Conservation (phyloP, 225 moss, liverwort and hornwort species). For the Marchantia paleacea region DNA sequence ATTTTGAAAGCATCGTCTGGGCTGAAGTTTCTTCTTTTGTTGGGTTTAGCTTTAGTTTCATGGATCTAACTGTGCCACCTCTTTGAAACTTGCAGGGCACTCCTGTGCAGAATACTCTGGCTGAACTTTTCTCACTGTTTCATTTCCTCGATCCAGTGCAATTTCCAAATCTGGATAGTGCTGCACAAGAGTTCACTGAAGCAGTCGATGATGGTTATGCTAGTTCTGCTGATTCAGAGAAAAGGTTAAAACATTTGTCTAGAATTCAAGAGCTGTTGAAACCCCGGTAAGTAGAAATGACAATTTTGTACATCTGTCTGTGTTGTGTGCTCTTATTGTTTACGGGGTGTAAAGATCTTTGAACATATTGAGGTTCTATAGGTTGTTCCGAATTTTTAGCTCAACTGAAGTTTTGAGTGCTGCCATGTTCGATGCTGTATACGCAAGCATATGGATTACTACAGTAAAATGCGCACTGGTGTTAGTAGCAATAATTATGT, state of each 20-base stretch:
- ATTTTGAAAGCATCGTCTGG: not conserved
- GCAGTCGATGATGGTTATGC: constrained; percentile 50
- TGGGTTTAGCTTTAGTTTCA: not conserved
- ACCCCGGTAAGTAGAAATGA: constrained; percentile 51
- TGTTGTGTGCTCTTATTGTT: too few relatives aligned
- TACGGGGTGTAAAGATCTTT: too few relatives aligned
- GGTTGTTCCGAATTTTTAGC: too few relatives aligned
- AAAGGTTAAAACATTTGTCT: constrained; percentile 59
- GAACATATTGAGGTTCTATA: too few relatives aligned
- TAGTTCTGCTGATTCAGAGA: constrained; percentile 45
- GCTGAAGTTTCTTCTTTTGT: not conserved
- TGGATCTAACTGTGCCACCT: not conserved
- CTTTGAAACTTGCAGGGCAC: constrained; percentile 58
- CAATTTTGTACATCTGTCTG: not conserved
- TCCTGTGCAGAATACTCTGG: constrained; percentile 78
- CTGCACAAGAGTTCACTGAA: constrained; percentile 58
- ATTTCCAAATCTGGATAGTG: constrained; percentile 65
- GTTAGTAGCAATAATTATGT: too few relatives aligned
- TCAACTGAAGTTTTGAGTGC: too few relatives aligned
- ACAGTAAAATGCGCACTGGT: too few relatives aligned
- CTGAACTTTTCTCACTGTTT: constrained; percentile 72
- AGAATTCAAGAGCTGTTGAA: constrained; percentile 67
- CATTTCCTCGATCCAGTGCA: constrained; percentile 76
- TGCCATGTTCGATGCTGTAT: too few relatives aligned
- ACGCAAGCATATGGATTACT: too few relatives aligned